Evolutionary conservation across 805 yeast species (phyloP).

Genomic region (Candida dendrica): DNA sequence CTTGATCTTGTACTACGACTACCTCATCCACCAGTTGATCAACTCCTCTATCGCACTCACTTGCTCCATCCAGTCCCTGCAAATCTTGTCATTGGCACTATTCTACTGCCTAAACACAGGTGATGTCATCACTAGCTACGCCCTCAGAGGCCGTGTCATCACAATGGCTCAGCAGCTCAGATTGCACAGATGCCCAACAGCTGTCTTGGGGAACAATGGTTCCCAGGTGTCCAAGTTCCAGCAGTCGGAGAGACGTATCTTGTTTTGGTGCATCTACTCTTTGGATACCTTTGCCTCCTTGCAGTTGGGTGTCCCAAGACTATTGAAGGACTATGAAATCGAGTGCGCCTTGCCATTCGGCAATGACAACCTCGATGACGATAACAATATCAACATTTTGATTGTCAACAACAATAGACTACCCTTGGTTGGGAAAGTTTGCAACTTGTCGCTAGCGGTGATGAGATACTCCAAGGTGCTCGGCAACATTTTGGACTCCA

Average conservation of each 20-base stretch:
- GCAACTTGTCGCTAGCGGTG: slow-evolving; percentile 52
- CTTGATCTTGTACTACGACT: slow-evolving; percentile 45
- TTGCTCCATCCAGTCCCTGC: slow-evolving; percentile 63
- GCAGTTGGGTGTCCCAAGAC: slow-evolving; percentile 75
- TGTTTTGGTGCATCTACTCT: slow-evolving; percentile 80
- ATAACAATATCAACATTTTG: slow-evolving; percentile 45
- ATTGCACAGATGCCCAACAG: slow-evolving; percentile 81
- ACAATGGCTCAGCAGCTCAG: slow-evolving; percentile 84
- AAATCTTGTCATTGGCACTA: slow-evolving; percentile 59
- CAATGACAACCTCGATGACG: slow-evolving; percentile 32
- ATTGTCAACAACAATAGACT: slow-evolving; percentile 52
- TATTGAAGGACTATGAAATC: slow-evolving; percentile 72
- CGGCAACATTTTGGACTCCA: slow-evolving; percentile 65
- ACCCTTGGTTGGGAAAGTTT: slow-evolving; percentile 64
- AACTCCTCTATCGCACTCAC: slow-evolving; percentile 52
- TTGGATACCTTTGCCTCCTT: slow-evolving; percentile 71
- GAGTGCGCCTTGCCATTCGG: slow-evolving; percentile 80
- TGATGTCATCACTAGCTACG: slow-evolving; percentile 67
- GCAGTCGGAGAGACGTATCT: slow-evolving; percentile 74
- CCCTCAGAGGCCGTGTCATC: slow-evolving; percentile 64
- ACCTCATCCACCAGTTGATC: slow-evolving; percentile 53
- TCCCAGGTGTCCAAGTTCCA: slow-evolving; percentile 58
- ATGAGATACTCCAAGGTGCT: slow-evolving; percentile 68
- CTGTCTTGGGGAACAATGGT: slow-evolving; percentile 63
- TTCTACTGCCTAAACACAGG: slow-evolving; percentile 69